Conservation (phyloP, 495 filamentous ascomycete species). For the Schizothecium vesticola region DNA sequence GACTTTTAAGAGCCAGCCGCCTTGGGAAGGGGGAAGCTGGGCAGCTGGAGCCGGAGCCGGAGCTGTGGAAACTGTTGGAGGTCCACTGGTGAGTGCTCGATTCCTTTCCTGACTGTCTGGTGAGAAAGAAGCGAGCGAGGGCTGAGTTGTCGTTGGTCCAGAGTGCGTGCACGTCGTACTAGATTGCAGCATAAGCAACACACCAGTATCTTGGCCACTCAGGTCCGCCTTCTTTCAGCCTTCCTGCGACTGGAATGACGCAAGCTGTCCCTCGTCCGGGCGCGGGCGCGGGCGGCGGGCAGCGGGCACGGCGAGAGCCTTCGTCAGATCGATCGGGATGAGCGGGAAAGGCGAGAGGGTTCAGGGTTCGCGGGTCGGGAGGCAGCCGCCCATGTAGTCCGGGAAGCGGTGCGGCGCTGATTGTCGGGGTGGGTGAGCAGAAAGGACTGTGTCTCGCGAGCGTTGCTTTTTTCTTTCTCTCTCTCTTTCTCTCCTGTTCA, state of each 20-base stretch:
- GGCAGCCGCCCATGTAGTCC: slow-evolving; percentile 15
- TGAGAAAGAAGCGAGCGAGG: neutral
- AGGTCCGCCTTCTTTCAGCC: slow-evolving; percentile 20
- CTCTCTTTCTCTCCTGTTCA: neutral
- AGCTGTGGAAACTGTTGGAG: neutral
- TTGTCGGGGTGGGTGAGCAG: neutral
- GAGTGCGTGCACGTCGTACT: slow-evolving; percentile 15
- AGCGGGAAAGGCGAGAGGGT: slow-evolving; percentile 18
- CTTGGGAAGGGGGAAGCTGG: neutral
- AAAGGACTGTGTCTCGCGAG: neutral
- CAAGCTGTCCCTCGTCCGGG: slow-evolving; percentile 12
- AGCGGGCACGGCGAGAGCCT: neutral
- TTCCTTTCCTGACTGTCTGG: neutral
- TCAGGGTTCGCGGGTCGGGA: slow-evolving; percentile 17
- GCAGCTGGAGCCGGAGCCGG: slow-evolving; percentile 9
- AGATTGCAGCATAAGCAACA: slow-evolving; percentile 25
- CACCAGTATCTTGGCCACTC: slow-evolving; percentile 24
- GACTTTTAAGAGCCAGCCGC: slow-evolving; percentile 10
- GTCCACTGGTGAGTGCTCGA: slow-evolving; percentile 3
- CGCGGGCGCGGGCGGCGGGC: slow-evolving; percentile 5
- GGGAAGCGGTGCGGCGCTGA: neutral
- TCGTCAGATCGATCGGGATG: slow-evolving; percentile 3
- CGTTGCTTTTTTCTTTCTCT: slow-evolving; percentile 4
- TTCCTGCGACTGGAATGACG: slow-evolving; percentile 4
- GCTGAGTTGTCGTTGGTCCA: slow-evolving; percentile 3